Evolutionary conservation across 2,329 filamentous ascomycete species (phyloP), one percentile per base, ranked within the genome.

Genomic region (Penicillium sp.): DNA sequence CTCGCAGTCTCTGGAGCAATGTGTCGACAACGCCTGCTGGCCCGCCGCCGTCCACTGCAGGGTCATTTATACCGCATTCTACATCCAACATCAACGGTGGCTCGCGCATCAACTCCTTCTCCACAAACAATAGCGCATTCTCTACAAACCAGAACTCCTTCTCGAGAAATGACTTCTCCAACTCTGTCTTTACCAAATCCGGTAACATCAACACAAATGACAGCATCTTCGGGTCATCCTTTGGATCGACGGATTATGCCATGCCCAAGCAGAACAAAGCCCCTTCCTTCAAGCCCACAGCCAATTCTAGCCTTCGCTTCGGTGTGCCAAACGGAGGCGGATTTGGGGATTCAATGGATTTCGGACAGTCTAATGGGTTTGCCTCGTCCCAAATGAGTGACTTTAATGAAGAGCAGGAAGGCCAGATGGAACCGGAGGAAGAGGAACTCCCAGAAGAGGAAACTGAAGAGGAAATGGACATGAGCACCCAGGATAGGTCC

Each of bases 21-120:
- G 76, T 81, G 45, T 85, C 84, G 6, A 85, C 82, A 21, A 86
- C 84, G 17, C 84, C 84, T 52, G 82, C 81, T 47, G 84, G 82
- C 41, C 79, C 77, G 57, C 83, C 84, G 1, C 83, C 82, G 27
- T 82, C 81, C 33, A 78, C 76, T 58, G 73, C 76, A 27, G 71
- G 72, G 60, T 85, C 83, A n/a, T 84, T 84, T 54, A 85, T 83
- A 23, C 84, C 84, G 33, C 77, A 79, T 56, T 82, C 82, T 47
- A 81, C 82, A 29, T 79, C 80, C 7, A 77, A 77, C 43, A 65
- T 81, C 21, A 81, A 84, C 62, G 80, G 80, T 51, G 82, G 78
- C 69, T 83, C 84, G 17, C 78, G 79, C 59, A 71, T 80, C 56
- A 74, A 73, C 27, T 65, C 55, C 8, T 54, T 57, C 17, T 54